Evolutionary conservation across 495 filamentous ascomycete genomes (phyloP).

Genomic region (Penicillium paxilli): DNA sequence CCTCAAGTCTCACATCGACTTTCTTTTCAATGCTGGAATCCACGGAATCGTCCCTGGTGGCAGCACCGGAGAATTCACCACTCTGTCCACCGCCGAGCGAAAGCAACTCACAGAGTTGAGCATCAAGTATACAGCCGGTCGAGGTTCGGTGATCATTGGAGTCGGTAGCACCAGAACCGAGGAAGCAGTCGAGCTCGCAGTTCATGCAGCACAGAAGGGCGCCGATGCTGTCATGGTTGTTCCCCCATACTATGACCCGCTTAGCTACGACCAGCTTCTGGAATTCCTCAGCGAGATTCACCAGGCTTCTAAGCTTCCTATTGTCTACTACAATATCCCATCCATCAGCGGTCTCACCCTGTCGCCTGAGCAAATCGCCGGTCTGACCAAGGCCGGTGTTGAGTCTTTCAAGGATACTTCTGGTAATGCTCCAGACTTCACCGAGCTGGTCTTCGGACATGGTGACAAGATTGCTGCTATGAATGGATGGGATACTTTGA

Average conservation of each 20-base stretch:
- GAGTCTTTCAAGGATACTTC: conserved; percentile 40
- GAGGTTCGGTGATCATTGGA: conserved; percentile 34
- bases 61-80: conserved; percentile 43
- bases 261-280: conserved; percentile 29
- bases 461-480: conserved; percentile 31
- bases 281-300: conserved; percentile 33
- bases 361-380: conserved; percentile 26
- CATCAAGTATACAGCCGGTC: conserved; percentile 32
- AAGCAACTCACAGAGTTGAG: conserved; percentile 39
- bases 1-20: conserved; percentile 37
- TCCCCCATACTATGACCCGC: conserved; percentile 38
- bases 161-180: conserved; percentile 27
- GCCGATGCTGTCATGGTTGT: conserved; percentile 38
- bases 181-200: conserved; percentile 33
- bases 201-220: conserved; percentile 30
- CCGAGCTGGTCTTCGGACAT: conserved; percentile 31
- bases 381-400: conserved; percentile 28
- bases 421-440: conserved; percentile 36
- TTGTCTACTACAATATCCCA: conserved; percentile 40
- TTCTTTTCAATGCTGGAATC: conserved; percentile 30
- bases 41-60: conserved; percentile 42
- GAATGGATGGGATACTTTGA: conserved; percentile 40
- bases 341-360: conserved; percentile 26
- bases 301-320: conserved; percentile 24
- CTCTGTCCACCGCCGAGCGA: conserved; percentile 29